Evolutionary conservation across 192 early-diverging fungal species (phyloP).

Genomic region (Cetraspora pellucida): DNA sequence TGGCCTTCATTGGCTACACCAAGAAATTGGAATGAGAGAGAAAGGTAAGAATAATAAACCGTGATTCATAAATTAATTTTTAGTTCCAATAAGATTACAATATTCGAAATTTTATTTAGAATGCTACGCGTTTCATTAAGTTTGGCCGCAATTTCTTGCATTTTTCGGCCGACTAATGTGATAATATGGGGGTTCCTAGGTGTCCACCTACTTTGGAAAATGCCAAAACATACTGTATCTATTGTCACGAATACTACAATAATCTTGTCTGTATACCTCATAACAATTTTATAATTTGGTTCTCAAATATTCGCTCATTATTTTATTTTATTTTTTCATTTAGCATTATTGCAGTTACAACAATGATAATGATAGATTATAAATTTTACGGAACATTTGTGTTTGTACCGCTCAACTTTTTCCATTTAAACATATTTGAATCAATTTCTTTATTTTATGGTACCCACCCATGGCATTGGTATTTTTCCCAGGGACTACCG

Average conservation of each 20-base stretch:
- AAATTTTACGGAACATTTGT: slow-evolving; percentile 68
- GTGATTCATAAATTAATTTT: neutral
- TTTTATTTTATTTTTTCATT: neutral
- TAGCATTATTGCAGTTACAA: slow-evolving; percentile 50
- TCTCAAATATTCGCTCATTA: neutral
- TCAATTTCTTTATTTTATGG: slow-evolving; percentile 90
- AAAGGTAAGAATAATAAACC: neutral
- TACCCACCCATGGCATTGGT: slow-evolving; percentile 89
- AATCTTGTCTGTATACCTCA: slow-evolving; percentile 44
- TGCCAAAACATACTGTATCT: slow-evolving; percentile 4
- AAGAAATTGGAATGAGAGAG: slow-evolving; percentile 1
- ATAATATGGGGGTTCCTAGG: slow-evolving; percentile 85
- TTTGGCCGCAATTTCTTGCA: slow-evolving; percentile 79
- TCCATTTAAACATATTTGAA: slow-evolving; percentile 79
- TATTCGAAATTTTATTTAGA: neutral
- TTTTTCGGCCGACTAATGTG: slow-evolving; percentile 88
- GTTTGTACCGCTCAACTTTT: slow-evolving; percentile 77
- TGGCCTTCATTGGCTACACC: slow-evolving; percentile 40
- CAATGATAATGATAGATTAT: slow-evolving; percentile 64
- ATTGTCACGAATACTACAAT: slow-evolving; percentile 42
- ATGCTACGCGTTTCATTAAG: slow-evolving; percentile 51
- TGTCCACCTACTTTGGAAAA: slow-evolving; percentile 51
- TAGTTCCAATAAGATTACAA: neutral
- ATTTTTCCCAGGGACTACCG: slow-evolving; percentile 81
- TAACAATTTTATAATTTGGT: neutral